Evolutionary conservation across 2,329 filamentous ascomycete species (phyloP), one percentile per base, ranked within the genome.

Genomic region (Laburnicola sp.): DNA sequence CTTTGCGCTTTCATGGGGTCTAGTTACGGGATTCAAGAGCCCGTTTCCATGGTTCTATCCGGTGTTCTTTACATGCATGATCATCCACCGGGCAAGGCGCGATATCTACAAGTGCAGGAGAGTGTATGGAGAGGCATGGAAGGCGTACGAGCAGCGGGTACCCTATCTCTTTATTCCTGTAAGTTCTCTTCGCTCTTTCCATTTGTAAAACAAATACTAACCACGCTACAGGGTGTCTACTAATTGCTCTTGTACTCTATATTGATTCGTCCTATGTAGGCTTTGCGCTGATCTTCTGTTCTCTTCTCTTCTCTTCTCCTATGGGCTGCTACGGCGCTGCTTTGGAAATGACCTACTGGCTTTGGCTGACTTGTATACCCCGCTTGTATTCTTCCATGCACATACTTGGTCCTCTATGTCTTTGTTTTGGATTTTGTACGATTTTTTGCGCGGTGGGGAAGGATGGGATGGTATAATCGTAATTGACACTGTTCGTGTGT

Each of bases 41-140:
- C 89, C 89, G 0, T 92, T 93, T 75, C 90, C 90, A 1, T 95
- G 90, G 89, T 94, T 95, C 74, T 93, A 95, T 70, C 87, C 89
- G 0, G 73, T 88, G 31, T 95, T 95, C 78, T 95, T 95, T 71
- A 78, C 79, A 16, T 75, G 75, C 60, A 93, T 93, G 89, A 93
- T 94, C 65, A 78, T 85, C 7, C 90, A 95, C 72, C 86, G 90
- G 52, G 87, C 89, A 3, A 77, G 78, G 58, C 81, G 90, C 53
- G 90, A 95, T 68, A 89, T 92, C 53, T 79, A 87, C 70, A 80
- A 86, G 58, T 95, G 90, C 74, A 81, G 83, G 48, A 78, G 79
- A 62, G 91, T 89, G 79, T 95, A 95, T 73, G 89, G 89, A 22
- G 86, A 90, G 58, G 85, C 87, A 9, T 95, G 90, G 90, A 75